Percentiles rank a stretch among this genome's conserved stretches.
Conservation (phyloP, 371 early-diverging fungal genomes). For the Smittium culicis region DNA sequence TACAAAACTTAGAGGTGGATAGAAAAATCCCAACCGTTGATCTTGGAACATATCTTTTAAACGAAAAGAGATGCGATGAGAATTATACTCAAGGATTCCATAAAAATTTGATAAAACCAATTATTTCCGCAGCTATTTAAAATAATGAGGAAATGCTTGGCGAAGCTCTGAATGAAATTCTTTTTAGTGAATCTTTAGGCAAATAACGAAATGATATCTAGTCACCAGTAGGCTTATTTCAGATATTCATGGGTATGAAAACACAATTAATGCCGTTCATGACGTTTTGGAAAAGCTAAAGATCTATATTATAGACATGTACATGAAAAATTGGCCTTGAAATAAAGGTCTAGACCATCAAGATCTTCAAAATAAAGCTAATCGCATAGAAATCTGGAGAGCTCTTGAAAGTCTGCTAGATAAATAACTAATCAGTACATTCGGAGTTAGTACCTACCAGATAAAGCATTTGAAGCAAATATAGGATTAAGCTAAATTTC, state of each 20-base stretch:
- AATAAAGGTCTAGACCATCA: conserved; percentile 10
- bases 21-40: background rate
- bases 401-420: conserved; percentile 51
- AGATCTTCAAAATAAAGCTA: conserved; percentile 27
- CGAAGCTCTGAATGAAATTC: conserved; percentile 40
- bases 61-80: background rate
- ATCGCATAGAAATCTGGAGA: conserved; percentile 47
- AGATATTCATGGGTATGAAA: background rate
- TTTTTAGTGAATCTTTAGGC: conserved; percentile 34
- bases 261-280: conserved; percentile 27
- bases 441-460: conserved; percentile 77
- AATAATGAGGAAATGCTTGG: conserved; percentile 77
- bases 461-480: conserved; percentile 43
- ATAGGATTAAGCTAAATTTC: conserved; percentile 32
- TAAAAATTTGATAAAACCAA: background rate
- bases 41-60: conserved; percentile 1
- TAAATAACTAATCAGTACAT: conserved; percentile 41
- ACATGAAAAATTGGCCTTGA: conserved; percentile 88
- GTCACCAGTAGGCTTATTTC: conserved; percentile 79
- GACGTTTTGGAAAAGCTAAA: conserved; percentile 43
- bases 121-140: conserved; percentile 61
- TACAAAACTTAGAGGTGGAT: background rate
- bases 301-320: conserved; percentile 62
- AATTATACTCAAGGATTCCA: background rate
- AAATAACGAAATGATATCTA: conserved; percentile 71